Evolutionary conservation across 768 basidiomycete species (phyloP), one percentile per base, ranked within the genome.

Genomic region (Pleurotus tuoliensis): DNA sequence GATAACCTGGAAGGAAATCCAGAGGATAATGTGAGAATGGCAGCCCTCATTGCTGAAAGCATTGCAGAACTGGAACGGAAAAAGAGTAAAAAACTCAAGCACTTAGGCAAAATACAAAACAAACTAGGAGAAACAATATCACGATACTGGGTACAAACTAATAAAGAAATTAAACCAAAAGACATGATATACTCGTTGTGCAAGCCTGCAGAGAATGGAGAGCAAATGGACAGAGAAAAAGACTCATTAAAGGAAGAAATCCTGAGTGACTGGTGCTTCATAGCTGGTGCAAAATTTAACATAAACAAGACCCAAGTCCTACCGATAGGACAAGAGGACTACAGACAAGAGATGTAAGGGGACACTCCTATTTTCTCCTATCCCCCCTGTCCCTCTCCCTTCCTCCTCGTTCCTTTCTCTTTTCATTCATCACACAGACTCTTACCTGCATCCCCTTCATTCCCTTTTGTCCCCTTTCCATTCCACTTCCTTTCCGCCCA

Each of bases 11-110:
- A 8, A 12, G 48, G 24, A 4, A 2, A 30, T 2, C 6, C 6
- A 27, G 25, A 6, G 25, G 20, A 22, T 12, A 27, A 49, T 34
- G 3, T 27, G 5, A 18, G 24, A 12, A 25, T 24, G 15, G 48
- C 27, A 0, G 46, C 47, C 3, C 52, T 56, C 0, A 40, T 46
- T 1, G 44, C 51, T 3, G 53, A 56, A 25, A 41, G 48, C 20
- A 49, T 63, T 7, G 15, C 13, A 22, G 24, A 45, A 4, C 48
- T 61, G 11, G 45, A 56, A 39, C 47, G 18, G 1, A 58, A 58
- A n/a, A 22, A 49, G 40, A 59, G 62, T 22, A 47, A 18, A 0
- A 54, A 37, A 39, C 20, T 9, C 13, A 49, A 53, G 22, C 44
- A 51, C 15, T 20, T 55, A 7, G 43, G 44, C 3, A 50, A 38